Evolutionary conservation across 257 asterid genomes (phyloP).

Genomic region (Haberlea rhodopensis): DNA sequence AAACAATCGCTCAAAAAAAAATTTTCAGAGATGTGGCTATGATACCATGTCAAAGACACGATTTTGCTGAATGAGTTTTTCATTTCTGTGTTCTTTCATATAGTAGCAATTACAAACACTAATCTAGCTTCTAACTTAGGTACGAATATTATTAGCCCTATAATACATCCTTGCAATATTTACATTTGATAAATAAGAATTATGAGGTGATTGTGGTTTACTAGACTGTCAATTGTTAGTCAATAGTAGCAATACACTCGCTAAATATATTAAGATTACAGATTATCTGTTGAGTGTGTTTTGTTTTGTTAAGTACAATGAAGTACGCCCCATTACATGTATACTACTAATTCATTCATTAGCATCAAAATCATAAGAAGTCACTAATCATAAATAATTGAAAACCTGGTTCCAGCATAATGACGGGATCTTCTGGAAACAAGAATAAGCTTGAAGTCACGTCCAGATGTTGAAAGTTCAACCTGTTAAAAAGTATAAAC

Average conservation of each 20-base stretch:
- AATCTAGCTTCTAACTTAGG: too few species aligned
- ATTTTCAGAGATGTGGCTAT: too few species aligned
- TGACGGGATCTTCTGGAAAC: conserved; percentile 96
- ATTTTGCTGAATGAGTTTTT: too few species aligned
- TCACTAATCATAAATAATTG: conserved; percentile 4
- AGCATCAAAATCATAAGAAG: conserved; percentile 10
- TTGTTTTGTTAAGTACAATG: background rate
- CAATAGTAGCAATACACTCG: conserved; percentile 11
- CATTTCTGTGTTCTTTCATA: too few species aligned
- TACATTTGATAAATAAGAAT: too few species aligned
- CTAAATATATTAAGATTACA: background rate
- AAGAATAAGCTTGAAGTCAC: conserved; percentile 60
- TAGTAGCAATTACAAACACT: too few species aligned
- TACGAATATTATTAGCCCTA: too few species aligned
- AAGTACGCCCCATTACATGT: background rate
- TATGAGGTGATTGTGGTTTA: too few species aligned
- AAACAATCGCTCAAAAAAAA: too few species aligned
- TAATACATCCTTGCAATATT: too few species aligned
- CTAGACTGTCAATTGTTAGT: background rate
- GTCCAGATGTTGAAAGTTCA: conserved; percentile 53
- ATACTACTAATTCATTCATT: background rate
- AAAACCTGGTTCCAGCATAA: conserved; percentile 95
- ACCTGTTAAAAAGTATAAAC: conserved; percentile 44
- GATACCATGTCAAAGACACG: too few species aligned
- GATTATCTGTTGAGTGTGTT: background rate